These are phyloP conservation scores for Bremia lactucae DNA, from an alignment of 352 stramenopile species.

Conservation along the genomic window DNA sequence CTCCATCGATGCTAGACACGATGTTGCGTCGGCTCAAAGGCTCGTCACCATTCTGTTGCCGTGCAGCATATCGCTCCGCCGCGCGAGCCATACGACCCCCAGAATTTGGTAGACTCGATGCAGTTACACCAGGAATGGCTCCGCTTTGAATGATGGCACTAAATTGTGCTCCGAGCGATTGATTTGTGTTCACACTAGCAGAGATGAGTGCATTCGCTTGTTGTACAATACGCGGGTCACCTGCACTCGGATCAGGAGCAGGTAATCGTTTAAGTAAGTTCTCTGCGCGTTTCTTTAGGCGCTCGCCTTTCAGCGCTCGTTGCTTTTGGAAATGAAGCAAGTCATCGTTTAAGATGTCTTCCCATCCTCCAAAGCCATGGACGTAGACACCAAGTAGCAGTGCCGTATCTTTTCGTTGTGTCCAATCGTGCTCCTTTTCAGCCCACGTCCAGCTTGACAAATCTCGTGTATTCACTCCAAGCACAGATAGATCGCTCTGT, in stretches of 20 bases:
- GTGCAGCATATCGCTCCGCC: conserved; percentile 43
- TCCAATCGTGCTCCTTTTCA: conserved; percentile 80
- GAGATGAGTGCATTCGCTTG: conserved; percentile 31
- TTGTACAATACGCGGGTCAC: conserved; percentile 54
- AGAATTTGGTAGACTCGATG: conserved; percentile 11
- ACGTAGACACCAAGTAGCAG: conserved; percentile 76
- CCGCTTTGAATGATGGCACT: conserved; percentile 69
- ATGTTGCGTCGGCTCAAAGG: conserved; percentile 3
- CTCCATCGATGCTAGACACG: conserved; percentile 11
- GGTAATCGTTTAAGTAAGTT: conserved; percentile 71
- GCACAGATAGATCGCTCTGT: conserved; percentile 46
- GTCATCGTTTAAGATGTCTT: conserved; percentile 80
- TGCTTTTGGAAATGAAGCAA: conserved; percentile 71
- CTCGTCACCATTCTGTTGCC: conserved; percentile 28
- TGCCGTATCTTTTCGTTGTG: conserved; percentile 60
- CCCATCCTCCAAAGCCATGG: conserved; percentile 77
- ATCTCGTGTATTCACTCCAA: conserved; percentile 52
- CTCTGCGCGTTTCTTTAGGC: conserved; percentile 75
- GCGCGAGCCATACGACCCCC: conserved; percentile 52
- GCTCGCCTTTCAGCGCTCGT: conserved; percentile 70
- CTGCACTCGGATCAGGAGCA: conserved; percentile 35
- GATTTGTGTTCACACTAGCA: conserved; percentile 27
- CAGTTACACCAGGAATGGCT: conserved; percentile 20
- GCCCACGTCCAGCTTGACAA: conserved; percentile 63
- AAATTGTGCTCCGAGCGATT: conserved; percentile 57